Percentiles rank a stretch among this genome's conserved stretches.
Evolutionary conservation across 805 yeast species (phyloP).

Genomic region (Metschnikowia aberdeeniae): DNA sequence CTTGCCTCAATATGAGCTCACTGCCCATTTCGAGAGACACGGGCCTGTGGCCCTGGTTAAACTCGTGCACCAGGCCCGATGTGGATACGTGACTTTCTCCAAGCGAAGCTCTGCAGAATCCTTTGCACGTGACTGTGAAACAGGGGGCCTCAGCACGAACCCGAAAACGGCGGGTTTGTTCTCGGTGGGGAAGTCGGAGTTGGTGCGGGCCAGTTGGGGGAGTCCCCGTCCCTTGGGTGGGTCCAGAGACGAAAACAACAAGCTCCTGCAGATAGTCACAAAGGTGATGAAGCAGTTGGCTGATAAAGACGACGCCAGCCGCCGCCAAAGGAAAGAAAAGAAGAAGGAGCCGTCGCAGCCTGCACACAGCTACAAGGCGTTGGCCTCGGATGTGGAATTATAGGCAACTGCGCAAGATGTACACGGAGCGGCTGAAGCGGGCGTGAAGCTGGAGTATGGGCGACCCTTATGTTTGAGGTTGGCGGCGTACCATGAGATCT

Average conservation of each 20-base stretch:
- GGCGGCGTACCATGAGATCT: no score
- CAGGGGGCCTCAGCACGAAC: constrained; percentile 25
- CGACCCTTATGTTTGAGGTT: no score
- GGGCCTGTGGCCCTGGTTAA: constrained; percentile 49
- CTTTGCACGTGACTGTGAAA: constrained; percentile 23
- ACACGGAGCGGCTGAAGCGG: no score
- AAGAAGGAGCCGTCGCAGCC: constrained; percentile 1
- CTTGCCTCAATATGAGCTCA: constrained; percentile 58
- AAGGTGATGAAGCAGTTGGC: constrained; percentile 53
- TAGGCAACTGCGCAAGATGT: not conserved
- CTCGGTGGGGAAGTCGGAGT: constrained; percentile 32
- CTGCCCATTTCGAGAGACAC: constrained; percentile 43
- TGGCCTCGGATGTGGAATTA: constrained; percentile 12
- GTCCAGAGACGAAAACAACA: constrained; percentile 42
- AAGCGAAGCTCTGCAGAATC: constrained; percentile 49
- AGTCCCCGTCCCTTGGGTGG: constrained; percentile 40
- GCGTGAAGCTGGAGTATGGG: no score
- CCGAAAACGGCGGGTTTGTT: constrained; percentile 30
- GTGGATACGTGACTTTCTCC: constrained; percentile 60
- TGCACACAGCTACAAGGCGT: constrained; percentile 10
- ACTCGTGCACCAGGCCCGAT: constrained; percentile 53
- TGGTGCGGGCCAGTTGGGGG: constrained; percentile 57
- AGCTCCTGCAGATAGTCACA: constrained; percentile 46
- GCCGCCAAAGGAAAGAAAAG: not conserved
- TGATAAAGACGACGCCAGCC: constrained; percentile 28